Base-by-base conservation (phyloP, 148 eudicot genomes). In the Drosera capensis region DNA sequence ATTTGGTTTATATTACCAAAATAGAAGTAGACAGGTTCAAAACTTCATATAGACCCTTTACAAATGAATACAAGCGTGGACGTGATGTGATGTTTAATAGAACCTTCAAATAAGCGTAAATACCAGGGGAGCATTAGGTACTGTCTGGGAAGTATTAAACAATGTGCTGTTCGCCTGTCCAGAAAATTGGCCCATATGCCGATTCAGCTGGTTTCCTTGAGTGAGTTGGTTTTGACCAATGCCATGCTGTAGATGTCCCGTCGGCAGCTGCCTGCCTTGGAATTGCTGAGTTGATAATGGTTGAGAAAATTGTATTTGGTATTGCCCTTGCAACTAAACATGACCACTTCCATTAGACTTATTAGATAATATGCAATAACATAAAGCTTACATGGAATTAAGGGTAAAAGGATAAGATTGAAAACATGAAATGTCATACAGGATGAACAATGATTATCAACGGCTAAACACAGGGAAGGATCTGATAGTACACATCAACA, bases 141-240 rank as follows among this genome's bases (percentile, higher is more conserved):
- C 71, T 56, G 60, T 63, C 63, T 92, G 99, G 51, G 99, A 88
- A 46, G 94, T 82, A 55, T 68, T 92, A 63, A 78, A 92, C 49
- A 92, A 57, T n/a, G 99, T 94, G 66, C 82, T 81, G 68, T 85
- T 92, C 49, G 94, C 94, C 45, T 78, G 48, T 58, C 78, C 75
- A 19, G 99, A 66, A 64, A 78, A 85, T 66, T 92, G 99, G 47
- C 80, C 82, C 45, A 85, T 57, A 40, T 88, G 99, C 36, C 99
- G 99, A 72, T 74, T 85, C 63, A 92, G 66, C 74, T 92, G 99
- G 68, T 63, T 85, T 57, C 86, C 95, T 64, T 85, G 99, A 71
- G 34, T 81, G 23, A 92, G 75, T 65, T 82, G 95, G 66, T 67
- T 76, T 66, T 80, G 93, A 45, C 80, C 85, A 37, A 85, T 71